phyloP scores from a whole-genome alignment of 2,329 filamentous ascomycete genomes.

The Pseudogymnoascus sp. region DNA sequence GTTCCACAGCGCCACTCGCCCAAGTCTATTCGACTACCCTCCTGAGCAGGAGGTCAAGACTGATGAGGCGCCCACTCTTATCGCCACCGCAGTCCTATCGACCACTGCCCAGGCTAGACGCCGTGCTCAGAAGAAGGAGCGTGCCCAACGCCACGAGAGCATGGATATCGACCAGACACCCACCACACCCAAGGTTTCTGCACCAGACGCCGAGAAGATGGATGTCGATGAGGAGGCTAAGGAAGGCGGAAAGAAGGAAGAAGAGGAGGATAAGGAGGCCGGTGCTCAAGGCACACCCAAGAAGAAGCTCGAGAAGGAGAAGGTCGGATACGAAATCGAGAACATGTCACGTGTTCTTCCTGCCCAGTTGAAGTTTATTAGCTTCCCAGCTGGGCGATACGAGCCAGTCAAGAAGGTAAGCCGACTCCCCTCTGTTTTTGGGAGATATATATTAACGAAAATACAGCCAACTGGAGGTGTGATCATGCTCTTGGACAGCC shows the following conservation, averaged over 20 bases:
- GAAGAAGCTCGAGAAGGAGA: constrained; percentile 93
- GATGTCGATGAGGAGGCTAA: constrained; percentile 63
- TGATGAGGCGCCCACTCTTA: constrained; percentile 86
- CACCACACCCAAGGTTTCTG: constrained; percentile 58
- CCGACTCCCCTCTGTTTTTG: constrained; percentile 14
- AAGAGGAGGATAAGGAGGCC: constrained; percentile 56
- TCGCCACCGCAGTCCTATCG: constrained; percentile 91
- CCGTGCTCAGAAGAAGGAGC: constrained; percentile 88
- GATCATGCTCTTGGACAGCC: constrained; percentile 80
- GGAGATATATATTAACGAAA: constrained; percentile 34
- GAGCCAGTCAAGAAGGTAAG: constrained; percentile 85
- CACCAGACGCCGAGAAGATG: constrained; percentile 71
- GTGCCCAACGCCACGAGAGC: constrained; percentile 79
- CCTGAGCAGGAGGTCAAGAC: constrained; percentile 93
- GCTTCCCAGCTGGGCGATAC: constrained; percentile 83
- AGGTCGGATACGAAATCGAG: constrained; percentile 79
- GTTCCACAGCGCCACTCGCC: constrained; percentile 89
- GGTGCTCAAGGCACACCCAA: constrained; percentile 57
- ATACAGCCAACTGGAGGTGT: constrained; percentile 83
- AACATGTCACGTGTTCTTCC: constrained; percentile 96
- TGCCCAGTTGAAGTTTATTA: constrained; percentile 90
- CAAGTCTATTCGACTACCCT: constrained; percentile 95
- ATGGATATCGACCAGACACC: constrained; percentile 88
- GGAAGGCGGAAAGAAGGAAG: constrained; percentile 38
- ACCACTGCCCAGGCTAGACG: constrained; percentile 97